Conservation (phyloP, 1,284 basidiomycete genomes). For the Exsudoporus floridanus region DNA sequence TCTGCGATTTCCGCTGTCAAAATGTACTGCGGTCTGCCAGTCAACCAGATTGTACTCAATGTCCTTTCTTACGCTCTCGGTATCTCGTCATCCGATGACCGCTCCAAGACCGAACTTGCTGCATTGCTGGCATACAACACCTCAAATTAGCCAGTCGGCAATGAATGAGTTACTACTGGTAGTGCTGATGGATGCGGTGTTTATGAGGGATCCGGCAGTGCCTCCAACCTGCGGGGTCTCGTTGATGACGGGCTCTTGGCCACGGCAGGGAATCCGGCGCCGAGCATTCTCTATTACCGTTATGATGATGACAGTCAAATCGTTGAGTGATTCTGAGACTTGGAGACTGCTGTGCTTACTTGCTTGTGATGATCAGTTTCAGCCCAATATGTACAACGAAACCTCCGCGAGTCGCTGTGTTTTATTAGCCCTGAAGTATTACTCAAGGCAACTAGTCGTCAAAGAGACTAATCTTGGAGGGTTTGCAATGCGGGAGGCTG, state of each 20-base stretch:
- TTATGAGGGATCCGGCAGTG: slow-evolving; percentile 34
- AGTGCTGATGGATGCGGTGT: slow-evolving; percentile 40
- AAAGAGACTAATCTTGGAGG: slow-evolving; percentile 43
- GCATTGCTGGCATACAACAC: slow-evolving; percentile 40
- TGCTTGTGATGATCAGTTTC: background rate
- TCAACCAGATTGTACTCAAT: slow-evolving; percentile 61
- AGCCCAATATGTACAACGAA: slow-evolving; percentile 48
- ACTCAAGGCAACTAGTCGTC: too few relatives aligned
- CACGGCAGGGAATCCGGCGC: slow-evolving; percentile 37
- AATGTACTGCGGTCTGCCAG: slow-evolving; percentile 54
- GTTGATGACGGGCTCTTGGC: slow-evolving; percentile 41
- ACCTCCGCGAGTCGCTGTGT: slow-evolving; percentile 36
- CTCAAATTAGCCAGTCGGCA: slow-evolving; percentile 39
- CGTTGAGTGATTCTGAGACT: background rate
- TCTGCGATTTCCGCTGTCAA: too few relatives aligned
- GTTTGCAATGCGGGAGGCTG: slow-evolving; percentile 58
- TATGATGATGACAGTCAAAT: slow-evolving; percentile 1
- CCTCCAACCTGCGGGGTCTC: slow-evolving; percentile 43
- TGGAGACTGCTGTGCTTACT: background rate
- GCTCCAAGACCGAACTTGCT: slow-evolving; percentile 26
- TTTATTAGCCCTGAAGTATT: too few relatives aligned
- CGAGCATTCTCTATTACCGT: slow-evolving; percentile 29
- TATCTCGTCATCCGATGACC: slow-evolving; percentile 31
- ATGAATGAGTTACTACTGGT: slow-evolving; percentile 40
- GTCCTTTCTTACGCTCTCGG: slow-evolving; percentile 54